phyloP scores from a whole-genome alignment of 345 rosid genomes.

The Camelina neglecta region DNA sequence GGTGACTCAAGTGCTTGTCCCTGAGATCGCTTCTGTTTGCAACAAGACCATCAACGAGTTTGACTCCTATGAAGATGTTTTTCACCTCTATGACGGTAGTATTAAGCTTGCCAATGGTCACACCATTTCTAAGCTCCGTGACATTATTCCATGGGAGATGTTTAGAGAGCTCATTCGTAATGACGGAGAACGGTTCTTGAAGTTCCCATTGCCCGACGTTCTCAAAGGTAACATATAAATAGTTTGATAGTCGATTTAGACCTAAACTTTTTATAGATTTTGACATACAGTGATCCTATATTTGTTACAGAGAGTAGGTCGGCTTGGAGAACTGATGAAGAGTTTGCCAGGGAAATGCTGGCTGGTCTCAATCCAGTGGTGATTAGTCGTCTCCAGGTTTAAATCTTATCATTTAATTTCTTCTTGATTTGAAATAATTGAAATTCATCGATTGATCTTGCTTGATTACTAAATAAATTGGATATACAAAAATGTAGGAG shows the following conservation, averaged over 20 bases:
- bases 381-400: constrained; percentile 53
- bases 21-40: constrained; percentile 67
- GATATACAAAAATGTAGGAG: constrained; percentile 50
- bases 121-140: constrained; percentile 55
- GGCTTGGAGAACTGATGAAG: constrained; percentile 81
- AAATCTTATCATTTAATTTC: not conserved
- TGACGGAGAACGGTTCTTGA: constrained; percentile 72
- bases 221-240: constrained; percentile 63
- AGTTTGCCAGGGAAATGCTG: constrained; percentile 80
- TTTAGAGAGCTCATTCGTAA: constrained; percentile 79
- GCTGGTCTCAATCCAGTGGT: constrained; percentile 84
- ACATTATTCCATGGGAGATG: constrained; percentile 84
- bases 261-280: not conserved
- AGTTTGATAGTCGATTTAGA: not conserved
- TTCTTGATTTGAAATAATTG: not conserved
- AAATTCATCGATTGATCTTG: not conserved
- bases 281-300: not conserved
- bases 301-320: constrained; percentile 45
- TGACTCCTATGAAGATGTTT: constrained; percentile 72
- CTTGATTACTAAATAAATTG: not conserved
- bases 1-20: constrained; percentile 61
- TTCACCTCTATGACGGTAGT: constrained; percentile 74
- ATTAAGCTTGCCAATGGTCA: constrained; percentile 49
- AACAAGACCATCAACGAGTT: constrained; percentile 88
- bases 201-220: constrained; percentile 83